phyloP scores from a whole-genome alignment of 768 basidiomycete genomes.

The Lentinus tigrinus region DNA sequence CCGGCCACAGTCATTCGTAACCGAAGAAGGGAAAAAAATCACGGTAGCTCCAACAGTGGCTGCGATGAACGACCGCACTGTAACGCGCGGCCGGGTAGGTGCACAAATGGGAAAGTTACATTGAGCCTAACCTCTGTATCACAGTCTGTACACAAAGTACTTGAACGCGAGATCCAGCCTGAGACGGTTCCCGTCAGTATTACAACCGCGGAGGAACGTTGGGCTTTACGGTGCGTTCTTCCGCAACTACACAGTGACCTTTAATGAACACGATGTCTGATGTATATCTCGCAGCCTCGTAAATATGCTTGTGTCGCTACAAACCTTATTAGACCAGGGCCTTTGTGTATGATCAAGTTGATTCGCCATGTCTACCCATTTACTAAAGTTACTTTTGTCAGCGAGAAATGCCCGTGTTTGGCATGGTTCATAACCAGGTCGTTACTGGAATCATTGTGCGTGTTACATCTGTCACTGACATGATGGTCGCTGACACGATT shows the following conservation, averaged over 20 bases:
- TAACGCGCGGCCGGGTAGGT: slow-evolving; percentile 54
- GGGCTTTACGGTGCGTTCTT: slow-evolving; percentile 67
- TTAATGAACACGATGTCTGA: too few species aligned
- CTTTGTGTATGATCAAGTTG: slow-evolving; percentile 46
- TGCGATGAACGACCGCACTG: slow-evolving; percentile 49
- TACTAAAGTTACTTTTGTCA: slow-evolving; percentile 26
- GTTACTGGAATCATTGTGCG: slow-evolving; percentile 76
- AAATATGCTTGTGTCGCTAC: slow-evolving; percentile 69
- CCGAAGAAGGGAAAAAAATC: slow-evolving; percentile 61
- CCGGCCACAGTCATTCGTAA: slow-evolving; percentile 57
- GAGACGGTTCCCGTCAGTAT: slow-evolving; percentile 53
- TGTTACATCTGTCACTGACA: background rate
- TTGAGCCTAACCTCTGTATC: background rate
- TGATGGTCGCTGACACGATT: background rate
- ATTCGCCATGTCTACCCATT: background rate
- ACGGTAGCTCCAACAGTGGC: slow-evolving; percentile 51
- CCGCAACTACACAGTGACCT: background rate
- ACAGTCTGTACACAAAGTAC: slow-evolving; percentile 70
- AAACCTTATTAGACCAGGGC: slow-evolving; percentile 46
- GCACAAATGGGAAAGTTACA: background rate
- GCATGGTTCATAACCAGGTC: slow-evolving; percentile 61
- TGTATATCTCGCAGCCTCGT: slow-evolving; percentile 49
- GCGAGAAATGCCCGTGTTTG: slow-evolving; percentile 87
- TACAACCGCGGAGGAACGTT: slow-evolving; percentile 64
- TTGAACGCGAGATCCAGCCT: slow-evolving; percentile 71